Evolutionary conservation across 2,329 filamentous ascomycete species (phyloP).

Genomic region (Exophiala xenobiotica): DNA sequence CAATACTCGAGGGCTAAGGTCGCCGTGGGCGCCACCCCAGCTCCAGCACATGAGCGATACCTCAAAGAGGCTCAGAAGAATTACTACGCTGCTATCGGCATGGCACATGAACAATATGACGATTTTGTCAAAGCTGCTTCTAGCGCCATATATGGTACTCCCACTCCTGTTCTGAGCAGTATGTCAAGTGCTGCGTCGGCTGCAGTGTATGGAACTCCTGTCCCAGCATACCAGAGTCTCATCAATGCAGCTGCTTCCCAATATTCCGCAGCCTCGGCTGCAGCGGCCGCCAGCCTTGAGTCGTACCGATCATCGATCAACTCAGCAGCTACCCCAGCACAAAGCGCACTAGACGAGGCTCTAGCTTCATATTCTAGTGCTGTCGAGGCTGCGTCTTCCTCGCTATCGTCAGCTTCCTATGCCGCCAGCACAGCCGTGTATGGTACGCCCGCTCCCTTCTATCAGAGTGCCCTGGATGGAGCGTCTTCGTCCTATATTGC

Average conservation of each 20-base stretch:
- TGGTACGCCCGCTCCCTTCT: constrained; percentile 35
- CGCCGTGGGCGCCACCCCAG: constrained; percentile 63
- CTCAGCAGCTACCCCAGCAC: constrained; percentile 32
- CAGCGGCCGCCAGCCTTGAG: constrained; percentile 54
- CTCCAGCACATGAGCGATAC: constrained; percentile 54
- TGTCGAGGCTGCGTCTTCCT: constrained; percentile 45
- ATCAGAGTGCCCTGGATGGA: constrained; percentile 38
- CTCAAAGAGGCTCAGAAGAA: constrained; percentile 62
- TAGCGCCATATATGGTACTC: constrained; percentile 64
- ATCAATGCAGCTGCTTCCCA: constrained; percentile 42
- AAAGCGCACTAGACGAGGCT: constrained; percentile 44
- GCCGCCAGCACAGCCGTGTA: constrained; percentile 32
- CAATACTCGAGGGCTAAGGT: constrained; percentile 70
- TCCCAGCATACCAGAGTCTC: constrained; percentile 46
- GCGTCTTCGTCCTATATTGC: constrained; percentile 39
- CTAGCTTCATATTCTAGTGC: constrained; percentile 47
- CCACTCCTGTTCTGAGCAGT: constrained; percentile 55
- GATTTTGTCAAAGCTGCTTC: constrained; percentile 72
- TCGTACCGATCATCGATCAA: constrained; percentile 57
- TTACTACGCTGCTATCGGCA: constrained; percentile 75
- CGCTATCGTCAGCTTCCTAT: constrained; percentile 40
- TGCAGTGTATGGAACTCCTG: constrained; percentile 53
- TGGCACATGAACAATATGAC: constrained; percentile 76
- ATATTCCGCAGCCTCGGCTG: constrained; percentile 64
- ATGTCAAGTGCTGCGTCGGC: constrained; percentile 52